These are phyloP conservation scores for Diaporthe vexans DNA, from an alignment of 2,329 filamentous ascomycete species.

Conservation along the genomic window DNA sequence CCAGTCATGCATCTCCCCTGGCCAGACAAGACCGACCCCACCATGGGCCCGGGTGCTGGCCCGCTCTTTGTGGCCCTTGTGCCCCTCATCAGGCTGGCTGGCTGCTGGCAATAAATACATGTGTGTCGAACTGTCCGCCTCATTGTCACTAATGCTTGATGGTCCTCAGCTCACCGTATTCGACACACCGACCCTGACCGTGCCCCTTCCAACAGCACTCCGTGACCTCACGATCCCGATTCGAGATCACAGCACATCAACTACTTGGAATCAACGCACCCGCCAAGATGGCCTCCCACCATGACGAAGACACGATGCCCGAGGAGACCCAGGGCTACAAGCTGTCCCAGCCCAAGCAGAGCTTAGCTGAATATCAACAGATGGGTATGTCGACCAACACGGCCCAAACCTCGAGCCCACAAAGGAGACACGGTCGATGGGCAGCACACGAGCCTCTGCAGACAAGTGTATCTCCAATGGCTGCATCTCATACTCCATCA, in stretches of 20 bases:
- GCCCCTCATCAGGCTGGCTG: slow-evolving; percentile 41
- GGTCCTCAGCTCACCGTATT: slow-evolving; percentile 39
- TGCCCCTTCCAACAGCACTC: slow-evolving; percentile 16
- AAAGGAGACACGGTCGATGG: background rate
- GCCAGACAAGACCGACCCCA: slow-evolving; percentile 11
- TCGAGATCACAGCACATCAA: background rate
- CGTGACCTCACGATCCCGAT: slow-evolving; percentile 4
- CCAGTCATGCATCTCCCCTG: slow-evolving; percentile 38
- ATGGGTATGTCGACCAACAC: slow-evolving; percentile 76
- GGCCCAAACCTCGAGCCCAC: background rate
- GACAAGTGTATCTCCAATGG: background rate
- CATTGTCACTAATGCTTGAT: slow-evolving; percentile 31
- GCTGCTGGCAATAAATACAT: slow-evolving; percentile 39
- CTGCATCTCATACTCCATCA: background rate
- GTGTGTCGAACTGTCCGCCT: slow-evolving; percentile 40
- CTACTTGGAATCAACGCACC: background rate
- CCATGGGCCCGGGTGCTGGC: slow-evolving; percentile 19
- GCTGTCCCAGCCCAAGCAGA: slow-evolving; percentile 97
- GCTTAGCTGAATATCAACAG: slow-evolving; percentile 91
- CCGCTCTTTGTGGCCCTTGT: slow-evolving; percentile 36
- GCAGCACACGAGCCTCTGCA: background rate
- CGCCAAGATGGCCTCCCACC: slow-evolving; percentile 74
- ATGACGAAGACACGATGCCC: slow-evolving; percentile 86
- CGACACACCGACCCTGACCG: slow-evolving; percentile 5
- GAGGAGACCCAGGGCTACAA: slow-evolving; percentile 97